Evolutionary conservation across 768 basidiomycete genomes (phyloP).

Genomic region (Amanita rubescens): DNA sequence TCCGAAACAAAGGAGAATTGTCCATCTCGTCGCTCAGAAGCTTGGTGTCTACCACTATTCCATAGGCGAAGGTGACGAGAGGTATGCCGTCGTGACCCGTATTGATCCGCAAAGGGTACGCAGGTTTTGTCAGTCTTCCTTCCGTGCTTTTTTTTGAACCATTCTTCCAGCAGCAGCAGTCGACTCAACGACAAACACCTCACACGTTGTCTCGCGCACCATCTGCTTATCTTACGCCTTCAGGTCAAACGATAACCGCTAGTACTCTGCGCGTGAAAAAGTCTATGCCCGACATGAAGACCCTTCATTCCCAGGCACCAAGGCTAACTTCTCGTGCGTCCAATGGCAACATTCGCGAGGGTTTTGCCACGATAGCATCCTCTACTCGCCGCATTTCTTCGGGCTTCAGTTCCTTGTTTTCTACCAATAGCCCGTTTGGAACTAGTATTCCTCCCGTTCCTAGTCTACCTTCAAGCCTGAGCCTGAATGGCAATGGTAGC

Average conservation of each 20-base stretch:
- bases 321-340: slow-evolving; percentile 75
- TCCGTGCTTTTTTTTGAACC: slow-evolving; percentile 1
- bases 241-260: slow-evolving; percentile 34
- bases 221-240: slow-evolving; percentile 67
- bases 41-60: slow-evolving; percentile 93
- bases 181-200: slow-evolving; percentile 38
- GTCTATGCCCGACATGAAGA: slow-evolving; percentile 98
- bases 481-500: slow-evolving; percentile 31
- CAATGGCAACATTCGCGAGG: slow-evolving; percentile 82
- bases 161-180: slow-evolving; percentile 33
- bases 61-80: slow-evolving; percentile 85
- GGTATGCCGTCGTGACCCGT: slow-evolving; percentile 91
- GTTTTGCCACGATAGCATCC: slow-evolving; percentile 82
- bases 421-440: slow-evolving; percentile 40
- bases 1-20: slow-evolving; percentile 83
- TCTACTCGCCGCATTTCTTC: slow-evolving; percentile 71
- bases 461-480: slow-evolving; percentile 50
- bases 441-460: slow-evolving; percentile 67
- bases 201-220: slow-evolving; percentile 77
- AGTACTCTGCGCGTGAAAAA: slow-evolving; percentile 84
- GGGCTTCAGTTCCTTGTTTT: slow-evolving; percentile 66
- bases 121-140: slow-evolving; percentile 11
- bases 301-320: slow-evolving; percentile 70
- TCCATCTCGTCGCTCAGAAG: slow-evolving; percentile 95
- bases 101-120: slow-evolving; percentile 77